Evolutionary conservation across 1,139 yeast species (phyloP), one percentile per base, ranked within the genome.

Genomic region (Tardiomyces digboiensis): DNA sequence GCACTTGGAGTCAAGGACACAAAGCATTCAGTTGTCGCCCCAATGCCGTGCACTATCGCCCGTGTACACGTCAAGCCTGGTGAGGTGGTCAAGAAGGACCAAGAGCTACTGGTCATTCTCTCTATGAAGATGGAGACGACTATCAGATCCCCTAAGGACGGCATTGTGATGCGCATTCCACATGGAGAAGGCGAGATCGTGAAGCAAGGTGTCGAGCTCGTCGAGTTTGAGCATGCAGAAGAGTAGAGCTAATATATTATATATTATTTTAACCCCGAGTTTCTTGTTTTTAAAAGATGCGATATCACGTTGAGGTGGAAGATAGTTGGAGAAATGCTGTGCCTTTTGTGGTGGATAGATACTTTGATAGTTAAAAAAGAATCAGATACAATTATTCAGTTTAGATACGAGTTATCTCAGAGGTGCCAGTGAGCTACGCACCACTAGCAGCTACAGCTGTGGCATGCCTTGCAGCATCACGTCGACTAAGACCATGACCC

Each of bases 1-100:
- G 64, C 65, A 2, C 51, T 60, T 16, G 65, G 65, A 33, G 53
- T 51, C 29, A 48, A 49, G n/a, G 53, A 47, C 22, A 40, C 21
- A 7, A 55, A 52, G 38, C 54, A 60, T 48, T 52, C 58, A 23
- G 64, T 61, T 2, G 54, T 57, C 5, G 63, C 65, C 1, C 66
- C 66, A n/a, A 61, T 61, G 66, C 65, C 65, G 14, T 61, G 65
- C 46, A 59, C 61, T 20, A 58, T 61, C 21, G 57, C 61, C 40
- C 50, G 58, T 33, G 57, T 61, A 29, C 49, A 47, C 21, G 51
- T 41, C 16, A 40, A 39, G 3, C 44, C 42, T 19, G 57, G 57
- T 8, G 43, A 41, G 19, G 33, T 19, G 10, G 56, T 53, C 29
- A 45, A 43, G 13, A 49, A 52, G 42, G 55, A 50, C 36, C 51